A percentile compares a stretch with the other conserved stretches of the same genome.
Conservation (phyloP, 495 filamentous ascomycete genomes). For the Penicillium cataractarum region DNA sequence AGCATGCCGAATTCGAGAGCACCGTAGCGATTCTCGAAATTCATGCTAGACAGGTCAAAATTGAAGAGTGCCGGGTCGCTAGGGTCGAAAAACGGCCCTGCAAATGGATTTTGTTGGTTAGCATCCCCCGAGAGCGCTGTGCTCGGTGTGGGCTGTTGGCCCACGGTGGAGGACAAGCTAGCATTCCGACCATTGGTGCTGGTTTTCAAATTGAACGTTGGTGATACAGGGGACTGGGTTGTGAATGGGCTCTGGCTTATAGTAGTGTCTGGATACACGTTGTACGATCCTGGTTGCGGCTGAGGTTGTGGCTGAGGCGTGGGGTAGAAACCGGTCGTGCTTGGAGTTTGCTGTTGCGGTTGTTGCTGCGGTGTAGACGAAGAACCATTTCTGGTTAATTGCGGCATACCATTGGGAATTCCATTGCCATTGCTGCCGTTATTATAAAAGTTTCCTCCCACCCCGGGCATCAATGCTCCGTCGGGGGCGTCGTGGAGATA, state of each 20-base stretch:
- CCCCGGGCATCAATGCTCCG: constrained; percentile 68
- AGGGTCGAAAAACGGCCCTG: constrained; percentile 74
- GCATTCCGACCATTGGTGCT: constrained; percentile 45
- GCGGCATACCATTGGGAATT: constrained; percentile 37
- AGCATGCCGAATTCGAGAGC: constrained; percentile 93
- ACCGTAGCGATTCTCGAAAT: constrained; percentile 94
- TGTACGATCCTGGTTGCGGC: constrained; percentile 39
- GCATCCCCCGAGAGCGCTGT: constrained; percentile 38
- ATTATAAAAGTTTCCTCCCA: constrained; percentile 40
- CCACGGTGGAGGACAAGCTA: constrained; percentile 39
- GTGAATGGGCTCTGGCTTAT: constrained; percentile 56
- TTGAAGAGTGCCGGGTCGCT: constrained; percentile 90
- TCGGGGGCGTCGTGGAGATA: constrained; percentile 95
- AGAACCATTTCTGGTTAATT: constrained; percentile 39
- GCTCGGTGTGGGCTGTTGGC: constrained; percentile 40
- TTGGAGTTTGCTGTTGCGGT: constrained; percentile 10
- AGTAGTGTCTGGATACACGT: constrained; percentile 44
- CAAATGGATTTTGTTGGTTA: constrained; percentile 54
- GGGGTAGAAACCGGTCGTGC: constrained; percentile 36
- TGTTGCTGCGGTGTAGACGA: constrained; percentile 20
- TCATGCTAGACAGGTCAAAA: constrained; percentile 89
- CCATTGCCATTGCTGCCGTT: constrained; percentile 12
- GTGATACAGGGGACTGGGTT: constrained; percentile 72
- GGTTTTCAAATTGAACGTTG: constrained; percentile 59
- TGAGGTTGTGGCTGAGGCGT: constrained; percentile 38